Conservation (phyloP, 129 eudicot genomes). For the Flaveria trinervia region DNA sequence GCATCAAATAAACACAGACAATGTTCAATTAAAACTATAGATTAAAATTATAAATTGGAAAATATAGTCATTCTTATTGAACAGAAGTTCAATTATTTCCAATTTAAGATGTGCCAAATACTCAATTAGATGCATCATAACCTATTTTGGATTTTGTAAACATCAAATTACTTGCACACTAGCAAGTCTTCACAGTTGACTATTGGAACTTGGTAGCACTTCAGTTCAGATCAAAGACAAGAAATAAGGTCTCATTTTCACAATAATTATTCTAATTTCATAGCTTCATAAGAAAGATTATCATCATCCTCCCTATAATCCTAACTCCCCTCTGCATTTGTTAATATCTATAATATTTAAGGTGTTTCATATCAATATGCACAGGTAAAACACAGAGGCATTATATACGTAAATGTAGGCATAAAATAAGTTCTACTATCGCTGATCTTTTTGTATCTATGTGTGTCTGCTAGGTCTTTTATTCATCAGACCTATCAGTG, state of each 20-base stretch:
- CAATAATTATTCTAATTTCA: background rate
- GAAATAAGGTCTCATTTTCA: background rate
- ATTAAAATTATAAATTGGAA: background rate
- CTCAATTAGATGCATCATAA: background rate
- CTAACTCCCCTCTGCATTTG: background rate
- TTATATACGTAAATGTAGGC: background rate
- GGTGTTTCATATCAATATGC: slow-evolving; percentile 1
- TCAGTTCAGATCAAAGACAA: background rate
- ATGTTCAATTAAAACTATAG: background rate
- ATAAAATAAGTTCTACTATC: background rate
- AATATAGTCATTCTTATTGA: background rate
- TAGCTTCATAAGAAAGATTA: background rate
- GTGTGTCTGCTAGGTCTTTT: slow-evolving; percentile 3
- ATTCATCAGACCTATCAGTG: background rate
- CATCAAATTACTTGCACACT: background rate
- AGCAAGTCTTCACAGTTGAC: background rate
- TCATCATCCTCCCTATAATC: background rate
- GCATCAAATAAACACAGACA: slow-evolving; percentile 10
- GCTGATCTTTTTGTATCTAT: background rate
- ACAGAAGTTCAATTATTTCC: background rate
- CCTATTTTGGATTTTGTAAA: background rate
- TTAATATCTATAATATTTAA: background rate
- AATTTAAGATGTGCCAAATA: background rate
- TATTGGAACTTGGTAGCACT: background rate
- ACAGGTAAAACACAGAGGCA: background rate